Evolutionary conservation across 2,329 filamentous ascomycete genomes (phyloP).

Genomic region (Talaromyces funiculosus): DNA sequence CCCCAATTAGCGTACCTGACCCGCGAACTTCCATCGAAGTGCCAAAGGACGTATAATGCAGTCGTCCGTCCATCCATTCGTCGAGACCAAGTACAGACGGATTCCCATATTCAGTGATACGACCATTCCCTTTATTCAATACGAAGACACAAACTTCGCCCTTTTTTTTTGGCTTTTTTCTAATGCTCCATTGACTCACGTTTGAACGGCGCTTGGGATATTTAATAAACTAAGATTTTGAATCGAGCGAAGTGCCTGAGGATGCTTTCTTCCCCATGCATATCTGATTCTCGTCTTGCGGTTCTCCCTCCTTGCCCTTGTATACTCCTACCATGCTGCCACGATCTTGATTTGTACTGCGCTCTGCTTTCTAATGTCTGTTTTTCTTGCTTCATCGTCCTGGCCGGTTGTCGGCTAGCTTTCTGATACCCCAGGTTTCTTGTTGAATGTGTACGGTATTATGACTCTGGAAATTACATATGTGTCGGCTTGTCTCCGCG

Average conservation of each 20-base stretch:
- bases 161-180: neutral
- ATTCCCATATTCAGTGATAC: neutral
- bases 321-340: neutral
- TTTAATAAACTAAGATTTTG: neutral
- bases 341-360: neutral
- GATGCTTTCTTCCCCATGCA: neutral
- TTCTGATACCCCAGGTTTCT: constrained; percentile 14
- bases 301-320: neutral
- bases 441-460: constrained; percentile 5
- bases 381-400: neutral
- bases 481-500: neutral
- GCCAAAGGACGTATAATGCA: constrained; percentile 1
- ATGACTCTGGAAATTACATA: neutral
- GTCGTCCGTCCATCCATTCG: neutral
- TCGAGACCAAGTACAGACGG: neutral
- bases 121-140: neutral
- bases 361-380: neutral
- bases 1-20: neutral
- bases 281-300: neutral
- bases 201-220: neutral
- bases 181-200: neutral
- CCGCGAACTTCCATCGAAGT: constrained; percentile 3
- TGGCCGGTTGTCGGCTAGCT: constrained; percentile 12
- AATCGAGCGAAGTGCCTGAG: neutral
- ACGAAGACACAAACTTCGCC: neutral